Conservation (phyloP, 768 basidiomycete species). For the Austroboletus festivus region DNA sequence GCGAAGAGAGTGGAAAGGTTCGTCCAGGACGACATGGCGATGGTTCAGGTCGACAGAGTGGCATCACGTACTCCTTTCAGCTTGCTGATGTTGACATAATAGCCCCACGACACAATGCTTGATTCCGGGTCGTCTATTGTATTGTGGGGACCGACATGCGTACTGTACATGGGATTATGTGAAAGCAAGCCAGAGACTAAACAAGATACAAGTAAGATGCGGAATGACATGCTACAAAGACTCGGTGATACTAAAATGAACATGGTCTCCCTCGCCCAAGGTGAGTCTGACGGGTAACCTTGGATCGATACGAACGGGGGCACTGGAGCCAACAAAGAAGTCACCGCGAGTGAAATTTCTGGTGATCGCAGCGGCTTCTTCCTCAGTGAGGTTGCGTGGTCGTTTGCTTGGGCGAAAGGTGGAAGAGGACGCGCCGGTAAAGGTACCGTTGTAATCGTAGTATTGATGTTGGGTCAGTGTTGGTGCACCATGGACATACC, state of each 20-base stretch:
- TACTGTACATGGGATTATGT: slow-evolving; percentile 23
- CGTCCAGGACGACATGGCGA: slow-evolving; percentile 4
- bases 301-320: slow-evolving; percentile 80
- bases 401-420: slow-evolving; percentile 81
- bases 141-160: slow-evolving; percentile 10
- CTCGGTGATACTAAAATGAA: slow-evolving; percentile 62
- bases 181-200: not conserved
- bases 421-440: slow-evolving; percentile 66
- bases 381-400: slow-evolving; percentile 75
- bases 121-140: not conserved
- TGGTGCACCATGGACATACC: slow-evolving; percentile 38
- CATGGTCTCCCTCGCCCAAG: slow-evolving; percentile 78
- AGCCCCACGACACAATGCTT: not conserved
- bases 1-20: slow-evolving; percentile 10
- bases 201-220: slow-evolving; percentile 21
- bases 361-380: slow-evolving; percentile 80
- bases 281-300: slow-evolving; percentile 76
- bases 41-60: not conserved
- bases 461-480: slow-evolving; percentile 59
- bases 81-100: too few relatives aligned
- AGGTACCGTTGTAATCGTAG: slow-evolving; percentile 73
- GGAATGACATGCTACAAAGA: slow-evolving; percentile 31
- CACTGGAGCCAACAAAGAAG: slow-evolving; percentile 77
- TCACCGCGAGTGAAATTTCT: slow-evolving; percentile 79
- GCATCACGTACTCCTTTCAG: too few relatives aligned